These are phyloP conservation scores for Alnus glutinosa DNA, from an alignment of 306 rosid species.

Conservation along the genomic window DNA sequence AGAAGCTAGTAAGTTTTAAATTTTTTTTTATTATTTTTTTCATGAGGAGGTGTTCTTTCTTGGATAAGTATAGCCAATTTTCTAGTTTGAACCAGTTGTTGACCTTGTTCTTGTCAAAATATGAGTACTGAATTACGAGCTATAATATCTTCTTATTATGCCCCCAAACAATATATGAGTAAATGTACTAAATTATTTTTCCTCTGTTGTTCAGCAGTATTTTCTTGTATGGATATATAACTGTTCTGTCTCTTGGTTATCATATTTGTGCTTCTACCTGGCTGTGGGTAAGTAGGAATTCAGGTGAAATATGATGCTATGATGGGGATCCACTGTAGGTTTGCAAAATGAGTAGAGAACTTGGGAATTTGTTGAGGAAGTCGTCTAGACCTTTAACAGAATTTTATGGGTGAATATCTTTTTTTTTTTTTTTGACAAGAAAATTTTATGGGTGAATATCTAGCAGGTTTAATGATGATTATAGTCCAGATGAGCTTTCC, in stretches of 20 bases:
- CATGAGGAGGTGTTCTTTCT: not conserved
- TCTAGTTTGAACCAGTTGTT: too few relatives aligned
- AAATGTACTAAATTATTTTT: not conserved
- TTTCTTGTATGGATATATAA: not conserved
- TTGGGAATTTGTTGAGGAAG: not conserved
- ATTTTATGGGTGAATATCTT: not conserved
- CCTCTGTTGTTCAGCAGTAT: not conserved
- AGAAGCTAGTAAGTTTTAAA: slow-evolving; percentile 73
- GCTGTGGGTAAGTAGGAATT: not conserved
- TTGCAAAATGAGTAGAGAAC: not conserved
- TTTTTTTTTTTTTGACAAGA: too few relatives aligned
- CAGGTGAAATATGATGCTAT: not conserved
- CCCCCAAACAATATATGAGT: too few relatives aligned
- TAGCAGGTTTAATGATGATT: too few relatives aligned
- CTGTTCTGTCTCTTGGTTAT: not conserved
- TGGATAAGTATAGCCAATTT: not conserved
- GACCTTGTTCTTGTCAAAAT: not conserved
- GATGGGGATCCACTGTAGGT: not conserved
- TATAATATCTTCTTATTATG: not conserved
- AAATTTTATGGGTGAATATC: not conserved
- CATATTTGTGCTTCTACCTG: not conserved
- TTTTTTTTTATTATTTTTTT: not conserved
- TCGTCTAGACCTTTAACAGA: not conserved
- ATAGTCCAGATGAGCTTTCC: not conserved
- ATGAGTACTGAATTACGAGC: not conserved